Evolutionary conservation across 2,329 filamentous ascomycete species (phyloP), one percentile per base, ranked within the genome.

Genomic region (Fusarium abutilonis): DNA sequence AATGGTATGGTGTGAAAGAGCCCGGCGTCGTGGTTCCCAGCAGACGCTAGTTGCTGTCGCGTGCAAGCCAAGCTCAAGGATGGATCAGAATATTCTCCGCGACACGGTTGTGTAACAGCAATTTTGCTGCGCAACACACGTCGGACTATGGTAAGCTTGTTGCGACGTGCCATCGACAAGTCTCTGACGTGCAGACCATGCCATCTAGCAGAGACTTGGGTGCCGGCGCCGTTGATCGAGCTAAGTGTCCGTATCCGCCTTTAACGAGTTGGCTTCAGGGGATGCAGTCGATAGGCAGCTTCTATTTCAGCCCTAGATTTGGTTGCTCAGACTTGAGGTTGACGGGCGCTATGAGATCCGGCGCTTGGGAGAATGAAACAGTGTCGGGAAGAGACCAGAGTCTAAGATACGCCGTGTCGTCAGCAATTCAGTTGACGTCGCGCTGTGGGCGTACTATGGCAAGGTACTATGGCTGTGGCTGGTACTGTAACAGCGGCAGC

Each of bases 61-160:
- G 68, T 62, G 68, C 59, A 70, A 73, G 67, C 67, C 65, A 68
- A 62, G 69, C 65, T 72, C 56, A 60, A 64, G 63, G 64, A 68
- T 66, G 63, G 64, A 65, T 69, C 63, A 64, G 56, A 68, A 68
- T 71, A 72, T 70, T 72, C 68, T 72, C 69, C 69, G 69, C 66
- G 63, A 63, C 60, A 68, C 63, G 57, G 60, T 46, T 69, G 69
- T 71, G 69, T 71, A 71, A 71, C 69, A 38, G 62, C 52, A 52
- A 54, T 57, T 60, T 70, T 52, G 63, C 60, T 64, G 66, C 69
- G 65, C 61, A 67, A 69, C 65, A 65, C 56, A 66, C 59, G 59
- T 58, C 58, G 60, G 67, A 57, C 57, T 68, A 60, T 69, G 60
- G 58, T 60, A 56, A 55, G 60, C 53, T 66, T 46, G 54, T 52